Evolutionary conservation across 2,329 filamentous ascomycete genomes (phyloP).

Genomic region (Hymenoscyphus fraxineus): DNA sequence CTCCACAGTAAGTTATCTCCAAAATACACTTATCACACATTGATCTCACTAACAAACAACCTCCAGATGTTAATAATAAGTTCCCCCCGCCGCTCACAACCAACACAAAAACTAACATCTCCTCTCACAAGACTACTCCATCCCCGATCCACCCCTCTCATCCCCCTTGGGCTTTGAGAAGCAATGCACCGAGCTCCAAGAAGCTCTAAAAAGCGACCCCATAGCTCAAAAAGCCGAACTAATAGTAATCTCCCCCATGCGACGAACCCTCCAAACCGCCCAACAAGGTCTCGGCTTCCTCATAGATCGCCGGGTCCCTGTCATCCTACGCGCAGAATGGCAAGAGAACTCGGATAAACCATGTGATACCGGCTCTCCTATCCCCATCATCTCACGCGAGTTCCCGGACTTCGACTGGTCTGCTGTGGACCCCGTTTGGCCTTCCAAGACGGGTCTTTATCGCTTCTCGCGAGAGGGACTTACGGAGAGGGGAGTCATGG

Average conservation of each 20-base stretch:
- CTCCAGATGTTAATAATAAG: slow-evolving; percentile 33
- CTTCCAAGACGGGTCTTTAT: slow-evolving; percentile 32
- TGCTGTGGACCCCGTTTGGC: slow-evolving; percentile 31
- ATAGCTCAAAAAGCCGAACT: slow-evolving; percentile 32
- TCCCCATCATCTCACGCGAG: slow-evolving; percentile 28
- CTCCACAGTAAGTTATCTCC: slow-evolving; percentile 37
- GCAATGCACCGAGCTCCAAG: slow-evolving; percentile 27
- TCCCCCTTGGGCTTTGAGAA: slow-evolving; percentile 22
- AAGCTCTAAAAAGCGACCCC: slow-evolving; percentile 28
- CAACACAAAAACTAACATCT: slow-evolving; percentile 19
- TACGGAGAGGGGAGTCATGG: slow-evolving; percentile 26
- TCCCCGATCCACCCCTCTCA: slow-evolving; percentile 27
- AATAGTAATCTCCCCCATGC: slow-evolving; percentile 35
- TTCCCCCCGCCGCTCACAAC: slow-evolving; percentile 18
- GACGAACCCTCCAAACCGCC: slow-evolving; percentile 32
- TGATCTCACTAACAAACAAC: neutral
- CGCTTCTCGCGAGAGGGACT: slow-evolving; percentile 27
- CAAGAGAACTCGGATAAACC: slow-evolving; percentile 34
- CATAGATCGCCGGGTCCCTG: slow-evolving; percentile 30
- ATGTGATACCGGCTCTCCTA: slow-evolving; percentile 32
- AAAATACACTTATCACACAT: neutral
- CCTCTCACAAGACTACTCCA: slow-evolving; percentile 25
- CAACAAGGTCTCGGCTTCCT: slow-evolving; percentile 32
- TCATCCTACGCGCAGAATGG: slow-evolving; percentile 31
- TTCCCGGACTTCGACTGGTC: slow-evolving; percentile 36